A percentile compares a stretch with the other conserved stretches of the same genome.
Evolutionary conservation across 495 filamentous ascomycete species (phyloP).

Genomic region (Antarctomyces pellizariae): DNA sequence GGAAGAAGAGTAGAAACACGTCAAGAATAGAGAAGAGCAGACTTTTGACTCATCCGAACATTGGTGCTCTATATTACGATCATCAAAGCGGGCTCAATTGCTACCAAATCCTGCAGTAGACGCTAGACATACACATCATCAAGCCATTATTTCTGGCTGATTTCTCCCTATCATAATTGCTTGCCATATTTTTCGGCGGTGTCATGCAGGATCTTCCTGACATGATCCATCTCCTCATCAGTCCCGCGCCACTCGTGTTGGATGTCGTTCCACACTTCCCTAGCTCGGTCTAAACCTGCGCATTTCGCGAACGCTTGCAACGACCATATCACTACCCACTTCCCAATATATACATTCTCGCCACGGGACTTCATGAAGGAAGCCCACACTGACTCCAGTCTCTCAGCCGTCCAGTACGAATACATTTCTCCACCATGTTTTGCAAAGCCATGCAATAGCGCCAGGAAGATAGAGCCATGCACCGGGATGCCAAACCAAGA

Average conservation of each 20-base stretch:
- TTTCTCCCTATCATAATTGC: too few species aligned
- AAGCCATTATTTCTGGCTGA: too few species aligned
- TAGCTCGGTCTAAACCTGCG: constrained; percentile 13
- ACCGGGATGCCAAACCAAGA: constrained; percentile 26
- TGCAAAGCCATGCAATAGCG: constrained; percentile 53
- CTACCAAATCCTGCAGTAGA: too few species aligned
- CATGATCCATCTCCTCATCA: constrained; percentile 8
- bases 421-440: constrained; percentile 37
- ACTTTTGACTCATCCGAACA: too few species aligned
- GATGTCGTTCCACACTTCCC: constrained; percentile 17
- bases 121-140: too few species aligned
- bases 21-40: too few species aligned
- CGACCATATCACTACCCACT: constrained; percentile 24
- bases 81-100: too few species aligned
- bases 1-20: constrained; percentile 4
- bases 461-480: constrained; percentile 36
- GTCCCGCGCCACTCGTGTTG: constrained; percentile 8
- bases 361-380: constrained; percentile 22
- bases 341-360: constrained; percentile 18
- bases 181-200: too few species aligned
- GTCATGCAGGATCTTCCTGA: constrained; percentile 8
- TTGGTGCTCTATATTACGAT: too few species aligned
- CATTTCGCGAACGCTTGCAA: constrained; percentile 23
- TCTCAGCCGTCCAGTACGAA: constrained; percentile 38
- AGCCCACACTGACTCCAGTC: constrained; percentile 26